Evolutionary conservation across 2,329 filamentous ascomycete species (phyloP).

Genomic region (Cryphonectria radicalis): DNA sequence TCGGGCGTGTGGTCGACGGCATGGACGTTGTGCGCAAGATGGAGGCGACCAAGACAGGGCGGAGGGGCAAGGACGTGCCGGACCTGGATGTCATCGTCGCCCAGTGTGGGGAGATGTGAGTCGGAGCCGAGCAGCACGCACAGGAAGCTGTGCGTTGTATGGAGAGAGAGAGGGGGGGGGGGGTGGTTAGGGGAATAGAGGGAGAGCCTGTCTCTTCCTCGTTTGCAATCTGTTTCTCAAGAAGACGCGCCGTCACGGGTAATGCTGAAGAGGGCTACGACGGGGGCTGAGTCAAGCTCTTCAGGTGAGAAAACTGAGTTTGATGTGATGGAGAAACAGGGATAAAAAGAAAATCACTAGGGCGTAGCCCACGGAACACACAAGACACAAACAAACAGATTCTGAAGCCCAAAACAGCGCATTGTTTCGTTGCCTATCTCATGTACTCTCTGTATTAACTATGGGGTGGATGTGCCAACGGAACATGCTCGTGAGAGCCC

Average conservation of each 20-base stretch:
- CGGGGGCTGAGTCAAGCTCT: neutral
- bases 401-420: neutral
- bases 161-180: too few species aligned
- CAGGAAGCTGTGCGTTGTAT: neutral
- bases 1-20: conserved; percentile 86
- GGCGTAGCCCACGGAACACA: neutral
- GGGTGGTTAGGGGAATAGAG: too few species aligned
- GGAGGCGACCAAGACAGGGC: conserved; percentile 84
- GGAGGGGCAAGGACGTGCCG: conserved; percentile 75
- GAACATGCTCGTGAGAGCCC: neutral
- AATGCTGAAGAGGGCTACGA: neutral
- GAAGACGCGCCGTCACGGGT: neutral
- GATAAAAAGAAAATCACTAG: neutral
- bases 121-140: neutral
- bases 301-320: neutral
- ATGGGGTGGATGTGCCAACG: neutral
- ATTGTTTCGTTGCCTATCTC: neutral
- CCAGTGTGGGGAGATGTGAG: conserved; percentile 93
- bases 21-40: conserved; percentile 93
- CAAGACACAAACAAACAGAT: neutral
- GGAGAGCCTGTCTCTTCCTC: too few species aligned
- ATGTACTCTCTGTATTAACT: conserved; percentile 1
- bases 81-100: conserved; percentile 82
- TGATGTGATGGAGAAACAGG: too few species aligned
- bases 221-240: neutral